These are phyloP conservation scores for Dactylorhiza incarnata DNA, from an alignment of 106 monocot species.

Conservation along the genomic window DNA sequence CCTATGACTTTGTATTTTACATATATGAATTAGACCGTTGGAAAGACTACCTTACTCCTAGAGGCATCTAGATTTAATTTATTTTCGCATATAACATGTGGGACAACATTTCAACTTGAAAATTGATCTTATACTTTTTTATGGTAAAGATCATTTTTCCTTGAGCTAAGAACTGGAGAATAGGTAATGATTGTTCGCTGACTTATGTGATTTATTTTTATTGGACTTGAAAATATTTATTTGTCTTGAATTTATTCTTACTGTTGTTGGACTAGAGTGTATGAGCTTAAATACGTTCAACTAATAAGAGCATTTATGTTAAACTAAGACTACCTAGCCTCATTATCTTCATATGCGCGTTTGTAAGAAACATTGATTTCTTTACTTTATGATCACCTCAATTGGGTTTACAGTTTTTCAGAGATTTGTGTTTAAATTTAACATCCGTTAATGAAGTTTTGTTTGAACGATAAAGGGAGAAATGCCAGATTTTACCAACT, in stretches of 20 bases:
- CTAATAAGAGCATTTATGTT: neutral
- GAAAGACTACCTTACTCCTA: neutral
- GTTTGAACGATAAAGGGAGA: neutral
- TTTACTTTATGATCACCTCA: neutral
- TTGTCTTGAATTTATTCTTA: neutral
- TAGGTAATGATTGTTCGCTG: neutral
- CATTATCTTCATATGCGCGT: neutral
- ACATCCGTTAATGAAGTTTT: neutral
- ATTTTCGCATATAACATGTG: neutral
- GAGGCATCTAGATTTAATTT: neutral
- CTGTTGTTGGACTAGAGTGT: neutral
- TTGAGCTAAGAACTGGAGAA: neutral
- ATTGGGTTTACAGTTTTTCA: no score
- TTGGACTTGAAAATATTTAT: neutral
- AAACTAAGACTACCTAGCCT: neutral
- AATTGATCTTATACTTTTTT: neutral
- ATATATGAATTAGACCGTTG: neutral
- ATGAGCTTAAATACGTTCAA: neutral
- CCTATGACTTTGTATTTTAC: neutral
- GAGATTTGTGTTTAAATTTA: neutral
- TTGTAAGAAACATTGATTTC: neutral
- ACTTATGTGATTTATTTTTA: neutral
- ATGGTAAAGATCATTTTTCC: neutral
- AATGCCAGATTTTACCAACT: slow-evolving; percentile 1
- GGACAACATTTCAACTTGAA: neutral